Evolutionary conservation across 495 filamentous ascomycete species (phyloP), one percentile per base, ranked within the genome.

Genomic region (Aspergillus homomorphus): DNA sequence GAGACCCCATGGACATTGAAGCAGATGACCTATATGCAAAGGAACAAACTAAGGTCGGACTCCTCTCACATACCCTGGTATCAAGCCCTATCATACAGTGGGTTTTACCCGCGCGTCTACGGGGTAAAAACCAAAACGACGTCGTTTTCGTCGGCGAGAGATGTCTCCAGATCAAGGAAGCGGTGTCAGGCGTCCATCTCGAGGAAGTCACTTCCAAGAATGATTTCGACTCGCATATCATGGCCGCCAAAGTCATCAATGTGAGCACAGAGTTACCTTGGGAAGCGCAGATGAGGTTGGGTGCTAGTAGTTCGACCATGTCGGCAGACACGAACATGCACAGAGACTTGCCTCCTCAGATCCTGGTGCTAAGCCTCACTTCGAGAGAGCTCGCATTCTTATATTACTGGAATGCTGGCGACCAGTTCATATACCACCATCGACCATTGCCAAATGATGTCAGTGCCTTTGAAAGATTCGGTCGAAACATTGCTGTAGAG

Each of bases 121-220:
- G 91, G 45, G 83, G 84, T 56, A 73, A 77, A 49, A 67, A 80
- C 9, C 80, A 84, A 55, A 92, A 96, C 54, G 92, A 98, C 78
- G 89, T 97, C 60, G 86, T 92, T n/a, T 92, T 97, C 60, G 82
- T 98, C 48, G 85, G 89, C 41, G 89, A 91, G 70, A 69, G 87
- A 72, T 66, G 63, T 15, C 44, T 79, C 44, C 83, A 90, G 51
- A 83, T 98, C 60, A 87, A 78, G 62, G 76, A 88, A 62, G 85
- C 72, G 72, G 88, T 64, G 69, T 72, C 44, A 57, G 73, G 59
- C 75, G 88, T 74, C 15, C 85, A 85, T 57, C 80, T 97, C 14
- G 80, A 84, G 48, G 84, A 91, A 58, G 79, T 96, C 22, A 73
- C 80, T 28, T 80, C 80, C 42, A 96, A 92, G 65, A 76, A 79